Percentiles rank a stretch among this genome's conserved stretches.
Conservation (phyloP, 345 rosid species). For the Eucalyptus curtisii region DNA sequence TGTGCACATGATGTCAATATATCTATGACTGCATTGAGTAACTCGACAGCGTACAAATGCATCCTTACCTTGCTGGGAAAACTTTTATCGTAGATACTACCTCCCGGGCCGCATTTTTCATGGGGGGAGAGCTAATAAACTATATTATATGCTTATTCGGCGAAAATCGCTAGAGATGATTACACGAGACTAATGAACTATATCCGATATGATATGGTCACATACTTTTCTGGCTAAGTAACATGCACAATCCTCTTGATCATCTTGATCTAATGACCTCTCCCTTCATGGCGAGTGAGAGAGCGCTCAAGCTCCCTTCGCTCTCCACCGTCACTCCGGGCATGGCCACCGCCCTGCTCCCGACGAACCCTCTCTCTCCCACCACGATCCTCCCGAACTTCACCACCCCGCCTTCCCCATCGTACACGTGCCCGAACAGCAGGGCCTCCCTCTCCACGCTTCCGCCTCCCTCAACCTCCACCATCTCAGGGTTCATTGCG, state of each 20-base stretch:
- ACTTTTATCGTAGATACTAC: background rate
- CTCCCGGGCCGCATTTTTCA: background rate
- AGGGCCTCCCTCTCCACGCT: slow-evolving; percentile 41
- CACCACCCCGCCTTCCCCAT: slow-evolving; percentile 47
- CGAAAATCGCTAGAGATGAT: background rate
- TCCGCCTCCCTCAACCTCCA: slow-evolving; percentile 43
- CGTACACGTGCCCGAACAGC: slow-evolving; percentile 54
- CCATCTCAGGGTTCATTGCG: slow-evolving; percentile 52
- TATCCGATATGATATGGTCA: background rate
- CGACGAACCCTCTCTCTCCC: slow-evolving; percentile 38
- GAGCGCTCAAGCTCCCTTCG: slow-evolving; percentile 30
- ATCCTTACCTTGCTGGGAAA: background rate
- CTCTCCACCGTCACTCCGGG: slow-evolving; percentile 46
- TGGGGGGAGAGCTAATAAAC: background rate
- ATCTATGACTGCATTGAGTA: background rate
- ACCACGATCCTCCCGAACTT: slow-evolving; percentile 43
- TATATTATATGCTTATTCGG: background rate
- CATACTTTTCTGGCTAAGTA: background rate
- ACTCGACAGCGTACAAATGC: background rate
- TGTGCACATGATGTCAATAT: background rate
- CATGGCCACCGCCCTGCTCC: slow-evolving; percentile 49
- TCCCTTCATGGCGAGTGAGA: slow-evolving; percentile 52
- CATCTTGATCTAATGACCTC: slow-evolving; percentile 21
- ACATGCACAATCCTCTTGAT: background rate
- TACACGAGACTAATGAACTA: background rate